Base-by-base conservation (phyloP, 495 filamentous ascomycete genomes). In the Lophiotrema nucula region DNA sequence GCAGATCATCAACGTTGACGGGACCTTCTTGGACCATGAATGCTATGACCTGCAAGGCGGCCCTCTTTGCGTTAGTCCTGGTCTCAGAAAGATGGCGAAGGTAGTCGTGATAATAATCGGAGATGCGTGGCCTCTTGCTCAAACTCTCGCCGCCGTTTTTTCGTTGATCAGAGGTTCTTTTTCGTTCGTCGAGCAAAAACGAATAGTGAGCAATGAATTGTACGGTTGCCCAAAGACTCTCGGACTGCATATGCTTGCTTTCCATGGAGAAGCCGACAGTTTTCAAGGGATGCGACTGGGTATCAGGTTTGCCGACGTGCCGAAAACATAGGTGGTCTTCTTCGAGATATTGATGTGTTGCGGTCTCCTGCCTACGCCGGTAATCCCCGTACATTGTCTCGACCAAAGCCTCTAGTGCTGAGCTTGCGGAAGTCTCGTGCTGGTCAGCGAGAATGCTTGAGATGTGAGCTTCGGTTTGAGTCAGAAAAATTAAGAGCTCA, bases 1-100 rank as follows among this genome's bases (percentile, higher is more conserved):
- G 50, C 13, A 73, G 65, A 12, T 69, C 69, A 47, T 79, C 79
- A 15, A 69, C 70, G n/a, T 77, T 76, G 38, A 75, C 33, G 16
- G 62, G 62, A 6, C 69, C 71, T 22, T 72, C 67, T 33, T 77
- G 74, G 23, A 79, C 68, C 24, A 90, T 75, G 63, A 97, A 95
- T 0, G 87, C 82, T 19, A 96, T 64, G n/a, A 89, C 74, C 60
- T 96, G 90, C 22, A 97, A 72, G 31, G 87, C 86, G 31, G 63
- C 63, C 2, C 45, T n/a, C 27, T 65, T 65, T 10, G 58, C 58
- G 27, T 58, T 62, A 4, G 57, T 58, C 13, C 35, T 42, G 15
- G 58, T 47, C 38, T 62, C 57, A 43, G 83, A 87, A 28, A 88
- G 64, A 37, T 75, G 73, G 12, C 77, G 73, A 3, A 79, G 72